Evolutionary conservation across 345 rosid genomes (phyloP), one percentile per base, ranked within the genome.

Genomic region (Erucastrum elatum): DNA sequence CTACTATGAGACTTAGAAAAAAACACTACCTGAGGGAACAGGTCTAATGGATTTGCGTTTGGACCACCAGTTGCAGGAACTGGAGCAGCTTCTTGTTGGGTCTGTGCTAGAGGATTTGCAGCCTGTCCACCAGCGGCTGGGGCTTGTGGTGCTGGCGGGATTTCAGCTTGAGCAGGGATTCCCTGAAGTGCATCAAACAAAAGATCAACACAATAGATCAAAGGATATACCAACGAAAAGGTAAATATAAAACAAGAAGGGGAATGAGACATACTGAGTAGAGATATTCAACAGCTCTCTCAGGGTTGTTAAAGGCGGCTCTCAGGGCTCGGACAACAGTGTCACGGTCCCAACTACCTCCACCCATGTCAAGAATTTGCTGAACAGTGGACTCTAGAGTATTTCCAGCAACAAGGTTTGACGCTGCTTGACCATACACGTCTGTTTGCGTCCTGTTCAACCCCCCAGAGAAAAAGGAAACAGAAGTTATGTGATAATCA

Each of bases 281-380:
- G 27, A 95, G 83, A 82, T 95, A 95, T 86, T 95, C 98, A 65
- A 95, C 97, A 72, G 99, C 99, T 80, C 98, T 90, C 85, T 91
- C 98, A 5, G 98, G 99, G 49, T 93, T 93, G 85, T 93, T 95
- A 83, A 69, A 95, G 72, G 97, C 99, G 58, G 97, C 98, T 62
- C 97, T 88, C 44, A 95, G 92, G 60, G 99, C 98, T 21, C 90
- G 96, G 37, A 87, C 80, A 82, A 93, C 94, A 34, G 88, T 89
- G 60, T 90, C 98, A 80, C 97, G 91, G 69, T 91, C 96, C 98
- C 98, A 93, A 44, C 89, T 86, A 60, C 98, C 97, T 70, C 98
- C 99, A 70, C 98, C 99, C 92, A 95, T 90, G 80, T 93, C 98
- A 75, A 95, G 87, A 85, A 95, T 95, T 77, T 95, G 93, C 81